Base-by-base conservation (phyloP, 306 rosid genomes). In the Alnus glutinosa region DNA sequence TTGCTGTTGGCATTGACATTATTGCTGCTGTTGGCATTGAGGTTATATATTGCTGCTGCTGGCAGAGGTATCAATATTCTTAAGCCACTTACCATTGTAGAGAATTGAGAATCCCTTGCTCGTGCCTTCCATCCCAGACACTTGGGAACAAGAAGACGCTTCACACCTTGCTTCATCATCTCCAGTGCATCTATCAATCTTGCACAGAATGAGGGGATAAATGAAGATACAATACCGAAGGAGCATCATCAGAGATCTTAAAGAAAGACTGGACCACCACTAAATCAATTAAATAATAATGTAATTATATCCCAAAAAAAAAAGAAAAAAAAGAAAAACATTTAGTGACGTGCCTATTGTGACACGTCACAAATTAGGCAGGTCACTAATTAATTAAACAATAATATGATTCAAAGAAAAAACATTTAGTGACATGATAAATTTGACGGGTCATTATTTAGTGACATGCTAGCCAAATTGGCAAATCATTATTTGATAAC, bases 81-180 rank as follows among this genome's bases (percentile, higher is more conserved):
- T 93, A 78, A 86, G 96, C 99, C 98, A 93, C 83, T 91, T 96
- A 73, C 94, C 97, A 11, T 89, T 91, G 84, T 91, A 96, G 82
- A 96, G 87, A 73, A 93, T 71, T 3, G 99, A 96, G 84, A 96
- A 96, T 55, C 99, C 93, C 85, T 90, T 96, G 84, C 99, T 96
- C 98, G 93, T 90, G 81, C 99, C 99, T 91, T 92, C 98, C 99
- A 96, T 67, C 75, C 87, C 44, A 87, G 82, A 79, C 99, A 93
- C 78, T 91, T 93, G 0, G 89, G 94, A 78, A 96, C 95, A 83
- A 96, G 96, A 72, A 96, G 89, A 66, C 97, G 94, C 81, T 80
- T 93, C 77, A 96, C 97, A 51, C 99, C 99, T 23, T 88, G 97
- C 92, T 90, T 96, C 98, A 96, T 93, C 98, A 93, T 93, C 87